A percentile compares a stretch with the other conserved stretches of the same genome.
phyloP scores from a whole-genome alignment of 768 basidiomycete species.

The Nidula microcarpa region DNA sequence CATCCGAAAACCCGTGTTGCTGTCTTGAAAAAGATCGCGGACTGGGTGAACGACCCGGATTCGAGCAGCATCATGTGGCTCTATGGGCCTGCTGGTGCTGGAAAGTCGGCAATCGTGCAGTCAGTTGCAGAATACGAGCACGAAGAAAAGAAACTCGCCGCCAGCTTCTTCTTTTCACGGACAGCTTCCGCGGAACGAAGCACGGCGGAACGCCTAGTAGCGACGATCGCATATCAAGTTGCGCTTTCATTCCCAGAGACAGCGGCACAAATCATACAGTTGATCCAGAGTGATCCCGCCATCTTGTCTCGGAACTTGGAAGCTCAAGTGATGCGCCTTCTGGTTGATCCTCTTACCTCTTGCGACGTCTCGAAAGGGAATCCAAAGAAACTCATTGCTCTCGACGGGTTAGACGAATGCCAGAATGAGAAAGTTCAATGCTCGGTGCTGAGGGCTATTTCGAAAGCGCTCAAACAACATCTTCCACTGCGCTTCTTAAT shows the following conservation, averaged over 20 bases:
- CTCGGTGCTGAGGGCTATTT: constrained; percentile 8
- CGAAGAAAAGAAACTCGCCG: constrained; percentile 4
- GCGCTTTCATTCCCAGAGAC: constrained; percentile 2
- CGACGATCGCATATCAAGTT: constrained; percentile 18
- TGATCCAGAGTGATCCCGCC: constrained; percentile 3
- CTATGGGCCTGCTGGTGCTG: constrained; percentile 13
- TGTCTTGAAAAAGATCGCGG: constrained; percentile 4
- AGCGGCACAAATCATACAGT: constrained; percentile 1
- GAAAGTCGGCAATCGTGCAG: constrained; percentile 23
- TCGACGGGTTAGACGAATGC: constrained; percentile 14
- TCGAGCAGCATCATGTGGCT: background rate
- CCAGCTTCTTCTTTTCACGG: constrained; percentile 15
- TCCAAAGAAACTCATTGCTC: too few species aligned
- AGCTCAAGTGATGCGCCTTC: too few species aligned
- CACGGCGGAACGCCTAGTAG: constrained; percentile 6
- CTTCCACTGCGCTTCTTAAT: constrained; percentile 19
- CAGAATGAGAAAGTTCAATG: constrained; percentile 4
- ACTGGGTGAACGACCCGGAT: constrained; percentile 5
- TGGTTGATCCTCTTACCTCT: too few species aligned
- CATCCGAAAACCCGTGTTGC: constrained; percentile 11
- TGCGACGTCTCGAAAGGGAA: too few species aligned
- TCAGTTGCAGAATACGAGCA: constrained; percentile 17
- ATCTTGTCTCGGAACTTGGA: constrained; percentile 17
- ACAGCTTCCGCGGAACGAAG: background rate
- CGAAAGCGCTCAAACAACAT: background rate